Evolutionary conservation across 176 grass and related monocot genomes (phyloP).

Genomic region (Phyllostachys edulis): DNA sequence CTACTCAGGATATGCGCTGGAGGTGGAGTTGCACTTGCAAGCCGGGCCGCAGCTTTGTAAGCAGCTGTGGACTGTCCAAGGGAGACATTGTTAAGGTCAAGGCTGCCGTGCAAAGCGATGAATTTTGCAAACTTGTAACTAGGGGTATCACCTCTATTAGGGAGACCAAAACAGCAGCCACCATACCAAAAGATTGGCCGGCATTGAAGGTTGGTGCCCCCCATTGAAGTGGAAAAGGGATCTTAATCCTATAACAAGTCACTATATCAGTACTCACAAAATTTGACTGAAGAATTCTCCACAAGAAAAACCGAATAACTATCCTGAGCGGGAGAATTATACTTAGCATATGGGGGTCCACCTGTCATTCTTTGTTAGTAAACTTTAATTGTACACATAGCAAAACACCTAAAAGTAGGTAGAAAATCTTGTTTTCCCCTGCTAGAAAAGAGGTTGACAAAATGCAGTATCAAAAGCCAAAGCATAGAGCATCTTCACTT

Average conservation of each 20-base stretch:
- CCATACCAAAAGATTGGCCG: slow-evolving; percentile 95
- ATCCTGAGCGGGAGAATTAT: not conserved
- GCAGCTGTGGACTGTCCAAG: slow-evolving; percentile 75
- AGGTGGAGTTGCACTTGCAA: slow-evolving; percentile 91
- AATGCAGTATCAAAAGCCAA: not conserved
- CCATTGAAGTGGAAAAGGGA: slow-evolving; percentile 95
- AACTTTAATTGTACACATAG: not conserved
- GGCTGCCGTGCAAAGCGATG: not conserved
- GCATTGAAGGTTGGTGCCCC: slow-evolving; percentile 90
- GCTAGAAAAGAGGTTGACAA: not conserved
- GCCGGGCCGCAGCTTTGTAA: slow-evolving; percentile 84
- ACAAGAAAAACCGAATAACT: not conserved
- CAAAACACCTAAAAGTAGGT: not conserved
- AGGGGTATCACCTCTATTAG: slow-evolving; percentile 69
- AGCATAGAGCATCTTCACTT: not conserved
- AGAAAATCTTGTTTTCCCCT: not conserved
- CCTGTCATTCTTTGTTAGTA: not conserved
- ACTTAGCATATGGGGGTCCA: not conserved
- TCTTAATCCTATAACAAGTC: slow-evolving; percentile 69
- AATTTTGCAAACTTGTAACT: not conserved
- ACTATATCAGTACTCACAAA: slow-evolving; percentile 2
- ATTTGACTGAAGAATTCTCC: not conserved
- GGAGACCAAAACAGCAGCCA: slow-evolving; percentile 91
- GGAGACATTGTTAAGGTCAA: slow-evolving; percentile 18
- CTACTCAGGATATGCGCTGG: slow-evolving; percentile 90